Evolutionary conservation across 345 rosid species (phyloP).

Genomic region (Heritiera fomes): DNA sequence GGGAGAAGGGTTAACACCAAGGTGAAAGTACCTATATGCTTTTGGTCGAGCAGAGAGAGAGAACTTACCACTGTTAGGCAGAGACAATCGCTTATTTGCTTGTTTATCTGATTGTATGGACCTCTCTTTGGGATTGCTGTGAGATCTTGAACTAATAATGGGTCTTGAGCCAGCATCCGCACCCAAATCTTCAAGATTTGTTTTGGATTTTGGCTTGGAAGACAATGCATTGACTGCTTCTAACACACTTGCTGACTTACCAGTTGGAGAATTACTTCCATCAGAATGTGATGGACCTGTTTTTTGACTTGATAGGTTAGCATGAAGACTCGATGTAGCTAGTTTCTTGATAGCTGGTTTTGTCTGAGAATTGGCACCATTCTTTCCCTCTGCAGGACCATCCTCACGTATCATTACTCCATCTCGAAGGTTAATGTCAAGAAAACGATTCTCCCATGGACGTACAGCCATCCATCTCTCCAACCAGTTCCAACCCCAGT

Average conservation of each 20-base stretch:
- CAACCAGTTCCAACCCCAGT: constrained; percentile 99
- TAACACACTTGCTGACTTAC: constrained; percentile 48
- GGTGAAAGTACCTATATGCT: not conserved
- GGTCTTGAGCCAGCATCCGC: constrained; percentile 60
- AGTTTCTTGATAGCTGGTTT: constrained; percentile 57
- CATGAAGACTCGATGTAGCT: constrained; percentile 35
- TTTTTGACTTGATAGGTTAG: constrained; percentile 57
- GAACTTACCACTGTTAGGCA: constrained; percentile 65
- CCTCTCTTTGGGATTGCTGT: constrained; percentile 94
- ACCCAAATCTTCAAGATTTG: constrained; percentile 40
- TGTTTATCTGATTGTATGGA: constrained; percentile 48
- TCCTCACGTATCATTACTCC: constrained; percentile 64
- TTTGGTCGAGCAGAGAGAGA: constrained; percentile 23
- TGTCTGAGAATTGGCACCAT: constrained; percentile 50
- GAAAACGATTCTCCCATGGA: constrained; percentile 99
- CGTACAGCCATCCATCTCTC: constrained; percentile 99
- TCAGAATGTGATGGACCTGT: constrained; percentile 69
- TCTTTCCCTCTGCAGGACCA: constrained; percentile 42
- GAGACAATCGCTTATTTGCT: constrained; percentile 65
- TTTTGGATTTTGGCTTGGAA: constrained; percentile 58
- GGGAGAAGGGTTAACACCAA: not conserved
- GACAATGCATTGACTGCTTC: constrained; percentile 45
- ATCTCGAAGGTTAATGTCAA: constrained; percentile 81
- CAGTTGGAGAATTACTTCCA: constrained; percentile 65
- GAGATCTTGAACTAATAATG: constrained; percentile 56